Base-by-base conservation (phyloP, 2,329 filamentous ascomycete genomes). In the Beauveria caledonica region DNA sequence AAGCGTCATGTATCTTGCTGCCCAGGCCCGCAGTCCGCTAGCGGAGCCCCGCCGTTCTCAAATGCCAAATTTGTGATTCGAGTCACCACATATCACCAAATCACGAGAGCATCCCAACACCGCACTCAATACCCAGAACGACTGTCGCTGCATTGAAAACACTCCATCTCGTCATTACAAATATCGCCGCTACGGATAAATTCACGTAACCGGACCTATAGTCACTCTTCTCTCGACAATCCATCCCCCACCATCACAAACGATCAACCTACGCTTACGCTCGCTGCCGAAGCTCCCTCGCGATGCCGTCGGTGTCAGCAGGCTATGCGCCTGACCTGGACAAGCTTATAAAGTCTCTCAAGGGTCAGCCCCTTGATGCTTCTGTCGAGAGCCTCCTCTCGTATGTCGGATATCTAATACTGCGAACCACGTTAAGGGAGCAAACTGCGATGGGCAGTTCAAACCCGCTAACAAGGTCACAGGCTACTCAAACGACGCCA, bases 401-500 rank as follows among this genome's bases (percentile, higher is more conserved):
- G 91, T 95, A 76, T 71, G 85, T 75, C 63, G 21, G 15, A 56
- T 42, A 62, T 11, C 36, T 17, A 44, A 5, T 11, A 27, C 40
- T 7, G 7, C 3, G 10, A 17, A 8, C 29, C 29, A 8, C 40
- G 4, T 27, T 39, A 50, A n/a, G 15, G 33, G 1, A 15, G 2
- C 33, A 36, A 36, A 36, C 33, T 36, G 15, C 33, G 1, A 36
- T 6, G 11, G 13, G 33, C 33, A 15, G 33, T 36, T 15, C 33
- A 36, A 36, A 6, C 1, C 33, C 11, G 46, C 62, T 62, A 55
- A 62, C 55, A 19, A 40, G 33, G 21, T n/a, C 13, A 21, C 67
- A 94, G 90, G 57, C 86, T 97, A 21, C 83, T 99, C 65, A 97
- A 96, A 75, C 83, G 92, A 71, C 83, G 92, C 67, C 93, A 97